Evolutionary conservation across 2,329 filamentous ascomycete species (phyloP).

Genomic region (Clonostachys rhizophaga): DNA sequence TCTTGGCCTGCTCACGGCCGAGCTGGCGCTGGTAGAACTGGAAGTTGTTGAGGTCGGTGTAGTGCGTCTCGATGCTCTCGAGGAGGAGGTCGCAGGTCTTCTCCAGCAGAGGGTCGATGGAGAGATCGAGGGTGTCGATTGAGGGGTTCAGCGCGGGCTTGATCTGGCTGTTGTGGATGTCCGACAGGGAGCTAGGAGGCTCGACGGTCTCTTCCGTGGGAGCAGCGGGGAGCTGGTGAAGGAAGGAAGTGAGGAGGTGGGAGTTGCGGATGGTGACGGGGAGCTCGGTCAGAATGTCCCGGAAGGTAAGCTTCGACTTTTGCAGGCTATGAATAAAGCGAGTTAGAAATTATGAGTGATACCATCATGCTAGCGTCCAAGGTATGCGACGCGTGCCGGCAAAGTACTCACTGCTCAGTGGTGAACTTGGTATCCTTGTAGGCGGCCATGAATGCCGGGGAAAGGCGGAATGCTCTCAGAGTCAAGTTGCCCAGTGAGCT

Average conservation of each 20-base stretch:
- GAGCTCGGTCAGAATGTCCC: conserved; percentile 88
- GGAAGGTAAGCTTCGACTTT: conserved; percentile 90
- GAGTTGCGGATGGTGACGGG: conserved; percentile 93
- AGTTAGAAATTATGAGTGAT: conserved; percentile 5
- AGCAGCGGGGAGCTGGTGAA: conserved; percentile 80
- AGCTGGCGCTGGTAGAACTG: conserved; percentile 93
- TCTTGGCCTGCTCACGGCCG: conserved; percentile 92
- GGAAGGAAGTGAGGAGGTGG: conserved; percentile 89
- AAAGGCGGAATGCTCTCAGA: conserved; percentile 86
- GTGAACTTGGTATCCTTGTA: conserved; percentile 98
- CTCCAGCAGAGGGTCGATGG: conserved; percentile 95
- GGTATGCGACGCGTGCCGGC: neutral
- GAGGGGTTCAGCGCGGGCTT: conserved; percentile 75
- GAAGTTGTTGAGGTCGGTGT: conserved; percentile 99
- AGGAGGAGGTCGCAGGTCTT: conserved; percentile 96
- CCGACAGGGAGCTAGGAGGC: conserved; percentile 73
- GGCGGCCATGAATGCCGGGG: conserved; percentile 79
- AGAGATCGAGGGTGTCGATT: conserved; percentile 83
- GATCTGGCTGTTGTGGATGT: conserved; percentile 63
- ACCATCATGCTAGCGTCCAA: neutral
- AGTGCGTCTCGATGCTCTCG: conserved; percentile 95
- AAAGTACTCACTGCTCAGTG: conserved; percentile 73
- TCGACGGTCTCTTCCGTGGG: conserved; percentile 60
- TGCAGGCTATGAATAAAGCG: conserved; percentile 60
- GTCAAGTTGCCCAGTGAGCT: conserved; percentile 89